Conservation (phyloP, 768 basidiomycete species). For the Vararia minispora region DNA sequence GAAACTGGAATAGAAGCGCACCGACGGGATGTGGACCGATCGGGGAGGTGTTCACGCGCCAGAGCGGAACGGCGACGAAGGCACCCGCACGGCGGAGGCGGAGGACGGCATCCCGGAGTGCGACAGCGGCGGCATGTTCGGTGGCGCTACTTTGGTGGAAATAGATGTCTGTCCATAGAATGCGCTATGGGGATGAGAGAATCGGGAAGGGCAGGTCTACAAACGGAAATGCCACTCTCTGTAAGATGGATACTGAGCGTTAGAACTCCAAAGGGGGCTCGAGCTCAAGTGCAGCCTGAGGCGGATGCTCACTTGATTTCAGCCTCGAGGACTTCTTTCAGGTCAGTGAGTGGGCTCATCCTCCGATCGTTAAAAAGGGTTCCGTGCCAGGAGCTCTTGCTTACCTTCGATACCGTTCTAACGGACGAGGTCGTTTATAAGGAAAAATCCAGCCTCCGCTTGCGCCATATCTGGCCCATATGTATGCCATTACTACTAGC, state of each 20-base stretch:
- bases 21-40: constrained; percentile 72
- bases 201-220: constrained; percentile 14
- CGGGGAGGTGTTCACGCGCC: constrained; percentile 56
- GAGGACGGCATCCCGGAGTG: constrained; percentile 61
- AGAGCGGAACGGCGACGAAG: constrained; percentile 70
- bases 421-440: no score
- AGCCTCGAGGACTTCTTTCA: constrained; percentile 42
- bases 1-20: constrained; percentile 20
- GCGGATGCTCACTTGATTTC: constrained; percentile 63
- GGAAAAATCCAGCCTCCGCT: not conserved
- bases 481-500: no score
- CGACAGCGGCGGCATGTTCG: constrained; percentile 53
- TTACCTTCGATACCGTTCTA: no score
- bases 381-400: no score
- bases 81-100: constrained; percentile 63
- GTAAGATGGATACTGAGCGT: constrained; percentile 1
- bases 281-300: no score
- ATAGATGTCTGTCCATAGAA: constrained; percentile 52
- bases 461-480: no score
- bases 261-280: not conserved
- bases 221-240: constrained; percentile 79
- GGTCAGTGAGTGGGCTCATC: constrained; percentile 34
- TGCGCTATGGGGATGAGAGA: not conserved
- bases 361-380: no score
- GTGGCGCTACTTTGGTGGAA: constrained; percentile 57